A percentile compares a stretch with the other conserved stretches of the same genome.
Evolutionary conservation across 495 filamentous ascomycete species (phyloP).

Genomic region (Xylaria acuta): DNA sequence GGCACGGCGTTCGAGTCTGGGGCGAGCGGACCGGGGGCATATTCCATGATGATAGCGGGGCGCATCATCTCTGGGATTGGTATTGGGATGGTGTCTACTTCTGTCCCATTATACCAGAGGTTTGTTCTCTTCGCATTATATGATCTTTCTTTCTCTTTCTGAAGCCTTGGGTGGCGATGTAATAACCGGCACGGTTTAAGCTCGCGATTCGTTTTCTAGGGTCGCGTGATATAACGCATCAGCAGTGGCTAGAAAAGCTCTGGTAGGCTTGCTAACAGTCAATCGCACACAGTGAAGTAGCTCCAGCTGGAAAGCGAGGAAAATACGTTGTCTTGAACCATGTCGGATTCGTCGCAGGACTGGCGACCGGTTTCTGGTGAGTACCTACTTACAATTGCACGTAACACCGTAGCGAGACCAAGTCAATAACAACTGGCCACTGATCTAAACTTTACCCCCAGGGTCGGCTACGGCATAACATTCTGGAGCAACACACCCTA

Average conservation of each 20-base stretch:
- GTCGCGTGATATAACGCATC: too few species aligned
- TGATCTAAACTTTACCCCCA: conserved; percentile 20
- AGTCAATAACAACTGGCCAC: background rate
- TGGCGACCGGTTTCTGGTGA: conserved; percentile 61
- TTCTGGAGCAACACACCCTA: conserved; percentile 47
- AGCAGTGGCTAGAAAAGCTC: background rate
- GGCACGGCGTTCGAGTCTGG: conserved; percentile 55
- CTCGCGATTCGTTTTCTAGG: too few species aligned
- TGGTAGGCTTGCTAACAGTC: background rate
- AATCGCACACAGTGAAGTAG: conserved; percentile 51
- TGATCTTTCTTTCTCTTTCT: background rate
- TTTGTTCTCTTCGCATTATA: conserved; percentile 10
- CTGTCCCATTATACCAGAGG: conserved; percentile 65
- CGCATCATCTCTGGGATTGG: conserved; percentile 60
- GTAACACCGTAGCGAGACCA: background rate
- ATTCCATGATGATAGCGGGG: conserved; percentile 60
- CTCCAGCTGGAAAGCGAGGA: conserved; percentile 58
- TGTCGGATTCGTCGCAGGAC: conserved; percentile 59
- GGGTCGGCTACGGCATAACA: conserved; percentile 53
- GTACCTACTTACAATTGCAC: background rate
- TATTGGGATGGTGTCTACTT: conserved; percentile 58
- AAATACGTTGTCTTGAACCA: conserved; percentile 64
- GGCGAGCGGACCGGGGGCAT: conserved; percentile 47
- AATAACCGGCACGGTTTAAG: too few species aligned
- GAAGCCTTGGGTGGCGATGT: background rate